These are phyloP conservation scores for Gynochthodes officinalis DNA, from an alignment of 257 asterid genomes.

Conservation along the genomic window DNA sequence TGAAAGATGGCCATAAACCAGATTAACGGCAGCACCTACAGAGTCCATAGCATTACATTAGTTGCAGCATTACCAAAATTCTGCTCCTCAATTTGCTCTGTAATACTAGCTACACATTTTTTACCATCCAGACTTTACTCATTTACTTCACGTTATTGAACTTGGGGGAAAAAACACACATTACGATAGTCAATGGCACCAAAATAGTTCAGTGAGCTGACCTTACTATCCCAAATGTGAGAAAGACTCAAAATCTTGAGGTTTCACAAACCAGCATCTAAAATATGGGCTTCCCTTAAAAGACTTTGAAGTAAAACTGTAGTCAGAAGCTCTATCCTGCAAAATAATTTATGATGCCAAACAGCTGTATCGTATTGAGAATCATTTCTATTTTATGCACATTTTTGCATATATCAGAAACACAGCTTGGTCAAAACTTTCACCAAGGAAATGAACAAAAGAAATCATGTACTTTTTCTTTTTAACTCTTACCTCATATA, in stretches of 20 bases:
- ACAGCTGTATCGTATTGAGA: not conserved
- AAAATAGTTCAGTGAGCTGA: slow-evolving; percentile 12
- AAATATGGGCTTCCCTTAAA: slow-evolving; percentile 64
- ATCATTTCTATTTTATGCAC: not conserved
- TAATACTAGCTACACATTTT: no score
- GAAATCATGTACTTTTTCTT: not conserved
- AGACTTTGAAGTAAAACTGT: slow-evolving; percentile 55
- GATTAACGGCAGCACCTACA: no score
- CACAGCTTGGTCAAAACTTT: no score
- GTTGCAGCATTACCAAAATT: not conserved
- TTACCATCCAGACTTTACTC: no score
- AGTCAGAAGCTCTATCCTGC: slow-evolving; percentile 63
- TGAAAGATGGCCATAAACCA: no score
- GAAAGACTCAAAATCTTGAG: slow-evolving; percentile 59
- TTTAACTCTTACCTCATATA: not conserved
- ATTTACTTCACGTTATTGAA: no score
- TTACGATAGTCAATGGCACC: no score
- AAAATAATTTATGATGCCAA: slow-evolving; percentile 5
- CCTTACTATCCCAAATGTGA: slow-evolving; percentile 23
- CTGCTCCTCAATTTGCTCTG: not conserved
- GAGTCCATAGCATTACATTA: no score
- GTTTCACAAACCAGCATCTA: slow-evolving; percentile 69
- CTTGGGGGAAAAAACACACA: not conserved
- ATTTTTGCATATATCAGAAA: not conserved
- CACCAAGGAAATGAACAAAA: not conserved